These are phyloP conservation scores for Nakataea oryzae DNA, from an alignment of 2,329 filamentous ascomycete genomes.

Conservation along the genomic window DNA sequence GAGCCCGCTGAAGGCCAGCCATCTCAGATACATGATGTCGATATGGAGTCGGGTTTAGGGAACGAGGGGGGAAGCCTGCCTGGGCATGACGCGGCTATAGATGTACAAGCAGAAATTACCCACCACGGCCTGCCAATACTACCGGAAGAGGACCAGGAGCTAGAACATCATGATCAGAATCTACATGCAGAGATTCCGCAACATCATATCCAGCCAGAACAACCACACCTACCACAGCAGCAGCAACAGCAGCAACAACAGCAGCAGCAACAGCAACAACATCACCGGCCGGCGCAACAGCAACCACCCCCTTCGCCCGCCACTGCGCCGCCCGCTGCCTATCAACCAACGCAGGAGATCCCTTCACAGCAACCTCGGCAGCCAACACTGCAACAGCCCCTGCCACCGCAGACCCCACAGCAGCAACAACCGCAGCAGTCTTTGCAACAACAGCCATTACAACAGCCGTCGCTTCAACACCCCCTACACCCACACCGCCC, in stretches of 20 bases:
- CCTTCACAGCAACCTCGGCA: conserved; percentile 12
- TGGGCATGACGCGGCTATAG: background rate
- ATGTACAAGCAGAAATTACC: background rate
- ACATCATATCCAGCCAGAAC: background rate
- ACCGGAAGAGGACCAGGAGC: background rate
- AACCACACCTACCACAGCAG: conserved; percentile 8
- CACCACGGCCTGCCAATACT: conserved; percentile 5
- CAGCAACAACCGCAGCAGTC: conserved; percentile 2
- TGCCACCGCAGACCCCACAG: background rate
- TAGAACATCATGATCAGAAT: background rate
- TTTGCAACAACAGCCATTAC: conserved; percentile 3
- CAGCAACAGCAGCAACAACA: conserved; percentile 9
- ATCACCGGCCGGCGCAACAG: too few relatives aligned
- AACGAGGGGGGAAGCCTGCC: background rate
- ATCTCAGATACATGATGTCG: background rate
- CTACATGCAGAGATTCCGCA: background rate
- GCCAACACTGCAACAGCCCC: conserved; percentile 11
- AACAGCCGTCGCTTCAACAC: conserved; percentile 2
- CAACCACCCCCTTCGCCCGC: too few relatives aligned
- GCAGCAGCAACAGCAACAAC: conserved; percentile 3
- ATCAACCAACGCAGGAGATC: conserved; percentile 10
- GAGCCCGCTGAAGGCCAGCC: conserved; percentile 7
- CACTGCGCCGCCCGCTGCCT: background rate
- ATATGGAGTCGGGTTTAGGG: background rate
- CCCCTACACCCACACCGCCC: conserved; percentile 12